Evolutionary conservation across 1,284 basidiomycete species (phyloP).

Genomic region (Sporisorium graminicola): DNA sequence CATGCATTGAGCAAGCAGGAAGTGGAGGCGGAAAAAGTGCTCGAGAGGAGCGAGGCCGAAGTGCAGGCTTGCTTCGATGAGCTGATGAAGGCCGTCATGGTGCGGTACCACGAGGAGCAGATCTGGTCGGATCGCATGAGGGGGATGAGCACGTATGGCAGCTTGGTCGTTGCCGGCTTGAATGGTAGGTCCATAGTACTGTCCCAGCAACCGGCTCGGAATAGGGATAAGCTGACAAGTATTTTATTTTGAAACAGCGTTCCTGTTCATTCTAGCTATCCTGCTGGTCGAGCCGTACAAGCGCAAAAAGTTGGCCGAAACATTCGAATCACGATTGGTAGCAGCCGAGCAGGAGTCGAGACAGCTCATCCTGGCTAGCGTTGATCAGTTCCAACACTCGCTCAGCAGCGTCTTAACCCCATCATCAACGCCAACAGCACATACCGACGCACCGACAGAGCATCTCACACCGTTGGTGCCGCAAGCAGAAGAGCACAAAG

Average conservation of each 20-base stretch:
- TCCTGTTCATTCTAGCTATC: constrained; percentile 65
- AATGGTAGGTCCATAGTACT: constrained; percentile 43
- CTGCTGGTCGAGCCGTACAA: constrained; percentile 69
- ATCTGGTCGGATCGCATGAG: constrained; percentile 66
- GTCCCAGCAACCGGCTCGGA: not conserved
- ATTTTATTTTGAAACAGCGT: constrained; percentile 7
- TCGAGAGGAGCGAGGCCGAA: constrained; percentile 52
- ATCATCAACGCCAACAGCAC: not conserved
- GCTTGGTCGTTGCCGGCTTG: constrained; percentile 57
- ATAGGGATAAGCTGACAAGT: not conserved
- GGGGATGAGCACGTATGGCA: constrained; percentile 59
- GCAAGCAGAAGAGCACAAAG: too few relatives aligned
- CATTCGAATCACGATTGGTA: constrained; percentile 61
- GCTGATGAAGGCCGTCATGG: constrained; percentile 61
- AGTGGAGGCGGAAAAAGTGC: constrained; percentile 42
- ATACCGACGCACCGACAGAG: not conserved
- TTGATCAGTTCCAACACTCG: constrained; percentile 43
- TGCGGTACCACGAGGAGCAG: constrained; percentile 67
- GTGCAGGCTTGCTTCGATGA: constrained; percentile 62
- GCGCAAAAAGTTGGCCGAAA: constrained; percentile 63
- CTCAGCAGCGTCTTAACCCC: constrained; percentile 10
- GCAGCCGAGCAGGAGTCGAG: constrained; percentile 53
- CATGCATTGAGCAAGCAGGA: constrained; percentile 56
- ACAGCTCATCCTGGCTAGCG: constrained; percentile 38
- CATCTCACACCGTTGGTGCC: not conserved